Conservation (phyloP, 176 grass and related monocot species). For the Oryza punctata region DNA sequence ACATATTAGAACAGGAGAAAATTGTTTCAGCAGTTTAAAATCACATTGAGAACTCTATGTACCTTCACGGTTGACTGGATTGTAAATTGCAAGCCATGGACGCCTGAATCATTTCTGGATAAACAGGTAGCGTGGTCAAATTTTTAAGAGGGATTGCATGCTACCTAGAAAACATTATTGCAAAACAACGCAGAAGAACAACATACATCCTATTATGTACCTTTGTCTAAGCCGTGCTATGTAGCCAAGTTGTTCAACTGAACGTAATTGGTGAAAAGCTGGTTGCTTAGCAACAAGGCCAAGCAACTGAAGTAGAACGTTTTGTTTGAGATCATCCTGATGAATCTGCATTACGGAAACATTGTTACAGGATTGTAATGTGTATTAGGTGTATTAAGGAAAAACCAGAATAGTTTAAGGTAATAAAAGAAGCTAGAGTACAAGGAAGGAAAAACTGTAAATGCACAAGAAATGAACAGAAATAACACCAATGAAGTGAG, state of each 20-base stretch:
- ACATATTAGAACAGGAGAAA: constrained; percentile 36
- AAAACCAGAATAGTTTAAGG: not conserved
- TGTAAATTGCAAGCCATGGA: constrained; percentile 84
- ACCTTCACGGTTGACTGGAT: constrained; percentile 96
- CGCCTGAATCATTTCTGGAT: constrained; percentile 71
- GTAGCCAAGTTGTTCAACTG: constrained; percentile 99
- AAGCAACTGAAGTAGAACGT: constrained; percentile 86
- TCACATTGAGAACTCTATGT: constrained; percentile 13
- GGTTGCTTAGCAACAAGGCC: constrained; percentile 86
- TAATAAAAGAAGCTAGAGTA: not conserved
- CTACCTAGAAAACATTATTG: not conserved
- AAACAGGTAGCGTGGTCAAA: constrained; percentile 9
- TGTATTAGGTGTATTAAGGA: not conserved
- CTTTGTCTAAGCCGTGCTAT: constrained; percentile 72
- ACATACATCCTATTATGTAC: constrained; percentile 28
- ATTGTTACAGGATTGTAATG: constrained; percentile 32
- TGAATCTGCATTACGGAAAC: constrained; percentile 56
- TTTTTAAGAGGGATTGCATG: not conserved
- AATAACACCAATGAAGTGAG: constrained; percentile 9
- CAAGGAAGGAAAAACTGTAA: not conserved
- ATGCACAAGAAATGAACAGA: constrained; percentile 1
- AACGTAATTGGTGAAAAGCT: constrained; percentile 92
- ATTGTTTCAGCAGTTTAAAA: not conserved
- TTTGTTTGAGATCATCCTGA: constrained; percentile 90
- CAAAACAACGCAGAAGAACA: constrained; percentile 10